Percentiles rank a stretch among this genome's conserved stretches.
These are phyloP conservation scores for Kodamaea kakaduensis DNA, from an alignment of 805 yeast genomes.

Conservation along the genomic window DNA sequence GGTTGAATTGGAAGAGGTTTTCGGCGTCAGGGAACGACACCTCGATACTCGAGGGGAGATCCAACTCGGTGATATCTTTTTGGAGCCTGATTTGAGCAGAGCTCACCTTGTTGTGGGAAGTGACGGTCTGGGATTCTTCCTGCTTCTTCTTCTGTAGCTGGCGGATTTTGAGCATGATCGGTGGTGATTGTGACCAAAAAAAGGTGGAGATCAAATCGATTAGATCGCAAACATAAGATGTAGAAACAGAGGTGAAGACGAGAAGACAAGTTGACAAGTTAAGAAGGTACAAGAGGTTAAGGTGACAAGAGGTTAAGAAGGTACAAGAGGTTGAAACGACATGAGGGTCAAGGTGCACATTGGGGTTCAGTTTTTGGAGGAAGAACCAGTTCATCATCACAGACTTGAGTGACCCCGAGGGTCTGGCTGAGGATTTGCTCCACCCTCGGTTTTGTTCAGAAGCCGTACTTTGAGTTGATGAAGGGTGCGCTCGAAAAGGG, in stretches of 20 bases:
- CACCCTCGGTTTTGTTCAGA: no score
- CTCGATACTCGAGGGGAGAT: conserved; percentile 54
- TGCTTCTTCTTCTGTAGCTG: conserved; percentile 55
- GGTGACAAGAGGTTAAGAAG: no score
- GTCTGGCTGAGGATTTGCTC: conserved; percentile 92
- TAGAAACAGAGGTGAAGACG: no score
- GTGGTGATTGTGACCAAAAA: no score
- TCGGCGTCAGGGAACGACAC: conserved; percentile 48
- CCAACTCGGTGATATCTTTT: conserved; percentile 69
- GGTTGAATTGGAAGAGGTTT: conserved; percentile 58
- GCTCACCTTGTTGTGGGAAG: conserved; percentile 21
- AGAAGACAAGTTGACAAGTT: no score
- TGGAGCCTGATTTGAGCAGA: conserved; percentile 75
- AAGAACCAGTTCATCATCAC: conserved; percentile 88
- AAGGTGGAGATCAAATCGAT: no score
- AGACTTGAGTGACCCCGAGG: conserved; percentile 97
- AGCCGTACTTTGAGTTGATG: conserved; percentile 82
- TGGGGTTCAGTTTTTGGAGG: conserved; percentile 90
- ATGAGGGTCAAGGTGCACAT: conserved; percentile 88
- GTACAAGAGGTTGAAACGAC: no score
- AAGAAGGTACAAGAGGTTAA: no score
- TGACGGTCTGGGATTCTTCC: conserved; percentile 33
- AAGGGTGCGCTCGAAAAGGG: conserved; percentile 88
- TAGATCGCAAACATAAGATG: no score
- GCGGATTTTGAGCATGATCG: conserved; percentile 47